These are phyloP conservation scores for Stemphylium lycopersici DNA, from an alignment of 2,329 filamentous ascomycete genomes.

Conservation along the genomic window DNA sequence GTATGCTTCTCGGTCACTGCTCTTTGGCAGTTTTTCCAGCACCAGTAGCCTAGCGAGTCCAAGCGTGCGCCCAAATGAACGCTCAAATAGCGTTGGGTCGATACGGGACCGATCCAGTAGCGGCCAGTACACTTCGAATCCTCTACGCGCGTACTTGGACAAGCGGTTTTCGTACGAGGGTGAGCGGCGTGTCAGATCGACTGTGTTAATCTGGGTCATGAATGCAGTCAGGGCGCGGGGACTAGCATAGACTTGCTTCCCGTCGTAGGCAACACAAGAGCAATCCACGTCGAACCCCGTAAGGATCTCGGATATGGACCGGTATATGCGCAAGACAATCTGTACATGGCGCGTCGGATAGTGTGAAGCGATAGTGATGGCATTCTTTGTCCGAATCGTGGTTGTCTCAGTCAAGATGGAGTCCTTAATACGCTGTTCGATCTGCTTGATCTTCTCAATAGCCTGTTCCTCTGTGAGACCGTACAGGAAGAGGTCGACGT, in stretches of 20 bases:
- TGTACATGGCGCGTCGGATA: conserved; percentile 85
- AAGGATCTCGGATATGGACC: conserved; percentile 81
- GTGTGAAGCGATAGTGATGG: conserved; percentile 82
- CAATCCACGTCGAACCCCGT: conserved; percentile 90
- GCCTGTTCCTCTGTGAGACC: conserved; percentile 78
- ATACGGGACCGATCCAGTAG: conserved; percentile 74
- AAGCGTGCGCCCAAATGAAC: conserved; percentile 75
- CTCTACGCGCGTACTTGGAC: conserved; percentile 79
- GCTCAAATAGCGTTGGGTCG: conserved; percentile 86
- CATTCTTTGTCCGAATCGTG: conserved; percentile 83
- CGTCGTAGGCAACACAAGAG: conserved; percentile 80
- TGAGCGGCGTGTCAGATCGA: conserved; percentile 79
- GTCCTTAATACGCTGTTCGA: conserved; percentile 76
- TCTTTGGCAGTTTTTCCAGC: conserved; percentile 76
- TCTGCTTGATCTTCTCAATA: conserved; percentile 81
- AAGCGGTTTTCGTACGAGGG: conserved; percentile 88
- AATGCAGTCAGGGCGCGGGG: conserved; percentile 79
- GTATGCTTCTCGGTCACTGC: conserved; percentile 71
- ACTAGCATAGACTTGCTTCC: conserved; percentile 77
- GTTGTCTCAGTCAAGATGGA: conserved; percentile 83
- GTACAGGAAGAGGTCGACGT: conserved; percentile 87
- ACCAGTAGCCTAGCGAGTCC: conserved; percentile 81
- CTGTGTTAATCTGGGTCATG: conserved; percentile 80
- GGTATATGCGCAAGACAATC: conserved; percentile 85
- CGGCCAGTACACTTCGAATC: conserved; percentile 84